Conservation (phyloP, 2,329 filamentous ascomycete genomes). For the Paraconiothyrium brasiliense region DNA sequence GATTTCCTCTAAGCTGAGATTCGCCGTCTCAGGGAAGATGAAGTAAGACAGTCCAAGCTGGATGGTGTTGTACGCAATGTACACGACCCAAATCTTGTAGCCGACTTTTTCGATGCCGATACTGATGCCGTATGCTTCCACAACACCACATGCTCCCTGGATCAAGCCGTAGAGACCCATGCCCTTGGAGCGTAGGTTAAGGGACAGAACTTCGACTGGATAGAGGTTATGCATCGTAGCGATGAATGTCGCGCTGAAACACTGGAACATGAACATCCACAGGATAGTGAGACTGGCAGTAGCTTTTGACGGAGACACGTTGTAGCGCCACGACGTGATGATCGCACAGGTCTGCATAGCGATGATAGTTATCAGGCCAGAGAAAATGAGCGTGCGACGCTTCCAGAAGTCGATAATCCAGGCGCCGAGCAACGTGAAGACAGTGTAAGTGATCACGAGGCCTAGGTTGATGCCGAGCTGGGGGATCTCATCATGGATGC, state of each 20-base stretch:
- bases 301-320: conserved; percentile 35
- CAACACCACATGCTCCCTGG: conserved; percentile 55
- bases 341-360: conserved; percentile 57
- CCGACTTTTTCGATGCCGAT: conserved; percentile 58
- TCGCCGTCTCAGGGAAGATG: conserved; percentile 63
- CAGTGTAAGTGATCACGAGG: conserved; percentile 56
- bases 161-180: conserved; percentile 59
- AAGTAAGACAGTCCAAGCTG: conserved; percentile 58
- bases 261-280: conserved; percentile 61
- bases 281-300: conserved; percentile 55
- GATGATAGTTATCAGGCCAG: conserved; percentile 55
- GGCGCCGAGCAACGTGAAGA: conserved; percentile 55
- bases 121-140: conserved; percentile 59
- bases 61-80: conserved; percentile 60
- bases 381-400: conserved; percentile 57
- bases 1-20: conserved; percentile 64
- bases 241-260: conserved; percentile 57
- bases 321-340: conserved; percentile 60
- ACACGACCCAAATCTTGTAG: conserved; percentile 63
- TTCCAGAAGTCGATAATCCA: conserved; percentile 56
- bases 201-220: conserved; percentile 56
- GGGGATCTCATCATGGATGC: conserved; percentile 49
- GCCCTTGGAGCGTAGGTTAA: conserved; percentile 52
- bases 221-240: conserved; percentile 62
- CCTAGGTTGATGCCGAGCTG: conserved; percentile 57